Evolutionary conservation across 2,329 filamentous ascomycete species (phyloP).

Genomic region (Pseudopyricularia javanii): DNA sequence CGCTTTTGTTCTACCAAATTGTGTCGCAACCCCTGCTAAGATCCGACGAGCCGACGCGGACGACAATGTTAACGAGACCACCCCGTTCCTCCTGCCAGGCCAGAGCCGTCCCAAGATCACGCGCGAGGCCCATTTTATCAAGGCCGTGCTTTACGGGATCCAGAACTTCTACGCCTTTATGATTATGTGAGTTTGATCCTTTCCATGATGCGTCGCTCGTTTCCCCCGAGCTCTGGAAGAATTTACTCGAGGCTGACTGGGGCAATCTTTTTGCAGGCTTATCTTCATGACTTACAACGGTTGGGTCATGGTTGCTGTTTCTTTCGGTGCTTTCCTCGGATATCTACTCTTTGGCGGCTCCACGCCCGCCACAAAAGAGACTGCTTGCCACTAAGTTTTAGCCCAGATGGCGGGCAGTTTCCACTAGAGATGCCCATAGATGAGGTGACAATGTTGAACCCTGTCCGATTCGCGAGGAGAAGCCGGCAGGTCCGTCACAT

Average conservation of each 20-base stretch:
- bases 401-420: neutral
- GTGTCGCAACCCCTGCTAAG: conserved; percentile 4
- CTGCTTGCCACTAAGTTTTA: conserved; percentile 67
- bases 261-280: conserved; percentile 45
- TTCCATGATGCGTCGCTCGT: too few species aligned
- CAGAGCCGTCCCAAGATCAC: conserved; percentile 50
- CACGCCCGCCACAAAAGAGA: conserved; percentile 65
- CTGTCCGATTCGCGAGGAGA: neutral
- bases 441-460: neutral
- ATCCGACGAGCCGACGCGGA: conserved; percentile 10
- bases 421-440: neutral
- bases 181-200: conserved; percentile 91
- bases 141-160: conserved; percentile 73
- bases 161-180: conserved; percentile 99
- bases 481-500: too few species aligned
- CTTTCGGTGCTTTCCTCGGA: conserved; percentile 77
- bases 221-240: neutral
- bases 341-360: conserved; percentile 70
- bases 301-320: conserved; percentile 89
- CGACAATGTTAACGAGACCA: conserved; percentile 46
- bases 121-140: conserved; percentile 62
- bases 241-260: neutral
- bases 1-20: conserved; percentile 1
- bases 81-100: conserved; percentile 59
- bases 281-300: conserved; percentile 99